Evolutionary conservation across 2,329 filamentous ascomycete genomes (phyloP), one percentile per base, ranked within the genome.

Genomic region (Aspergillus pseudotamarii): DNA sequence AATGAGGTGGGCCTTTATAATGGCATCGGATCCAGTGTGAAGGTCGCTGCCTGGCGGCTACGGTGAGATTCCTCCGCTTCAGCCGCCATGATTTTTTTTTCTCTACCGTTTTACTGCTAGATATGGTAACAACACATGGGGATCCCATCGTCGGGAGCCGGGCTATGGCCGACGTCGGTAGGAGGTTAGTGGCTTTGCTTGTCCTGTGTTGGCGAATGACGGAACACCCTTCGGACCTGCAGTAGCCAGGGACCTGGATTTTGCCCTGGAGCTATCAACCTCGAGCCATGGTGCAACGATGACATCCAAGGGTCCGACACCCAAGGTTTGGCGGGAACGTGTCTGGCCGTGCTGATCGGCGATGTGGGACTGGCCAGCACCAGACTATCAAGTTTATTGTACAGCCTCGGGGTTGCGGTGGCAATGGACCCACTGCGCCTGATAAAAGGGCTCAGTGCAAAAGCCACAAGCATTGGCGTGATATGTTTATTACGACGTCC

Each of bases 301-400:
- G 51, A 55, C 34, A 55, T 55, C 51, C 51, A 55, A 55, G 51
- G 51, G 34, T 55, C 32, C 32, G 51, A 55, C 51, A 38, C 28
- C 51, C 51, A 38, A 55, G n/a, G 51, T 55, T 55, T 55, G 51
- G 51, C 51, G 21, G 51, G 21, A 55, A 55, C 32, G 51, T 38
- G 51, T 55, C 51, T 55, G 51, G 51, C n/a, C 51, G 21, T 55
- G 14, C 51, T 38, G 51, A 55, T 55, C 51, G 32, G n/a, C 51
- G 36, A 26, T 55, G 51, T 38, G 51, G 51, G 26, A 38, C 51
- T 28, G 21, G 21, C 21, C 51, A 55, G n/a, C 11, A 38, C 4
- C 11, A 26, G 32, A 26, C 32, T 26, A 38, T 55, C 48, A 32
- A 11, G 51, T 55, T 55, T 55, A 12, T 26, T 55, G 51, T 26